Conservation (phyloP, 176 grass and related monocot species). For the Chloris gayana region DNA sequence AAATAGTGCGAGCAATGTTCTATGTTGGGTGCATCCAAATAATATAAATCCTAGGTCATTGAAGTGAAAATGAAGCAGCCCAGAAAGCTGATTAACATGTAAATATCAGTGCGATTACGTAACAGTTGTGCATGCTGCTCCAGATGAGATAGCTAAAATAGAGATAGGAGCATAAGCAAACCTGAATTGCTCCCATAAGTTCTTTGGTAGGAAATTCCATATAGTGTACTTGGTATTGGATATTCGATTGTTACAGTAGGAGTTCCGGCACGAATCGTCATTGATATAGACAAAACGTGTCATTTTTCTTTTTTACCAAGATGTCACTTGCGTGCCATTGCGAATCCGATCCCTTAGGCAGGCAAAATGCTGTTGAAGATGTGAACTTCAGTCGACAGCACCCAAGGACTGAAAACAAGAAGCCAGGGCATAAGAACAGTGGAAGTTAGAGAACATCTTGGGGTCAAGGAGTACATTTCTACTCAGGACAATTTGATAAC, state of each 20-base stretch:
- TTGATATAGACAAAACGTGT: conserved; percentile 82
- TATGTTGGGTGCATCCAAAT: neutral
- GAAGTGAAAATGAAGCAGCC: neutral
- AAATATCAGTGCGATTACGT: neutral
- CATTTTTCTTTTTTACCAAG: conserved; percentile 45
- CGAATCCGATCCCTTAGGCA: neutral
- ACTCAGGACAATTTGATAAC: neutral
- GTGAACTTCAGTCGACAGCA: neutral
- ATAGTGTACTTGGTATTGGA: conserved; percentile 94
- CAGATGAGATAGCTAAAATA: neutral
- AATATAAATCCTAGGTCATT: neutral
- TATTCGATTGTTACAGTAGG: conserved; percentile 68
- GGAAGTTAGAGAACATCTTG: neutral
- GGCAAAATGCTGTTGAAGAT: conserved; percentile 10
- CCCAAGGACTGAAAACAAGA: neutral
- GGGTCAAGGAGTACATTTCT: neutral
- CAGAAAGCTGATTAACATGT: neutral
- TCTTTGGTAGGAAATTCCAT: conserved; percentile 86
- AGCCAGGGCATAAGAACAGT: neutral
- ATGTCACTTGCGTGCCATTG: conserved; percentile 38
- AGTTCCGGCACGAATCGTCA: conserved; percentile 53
- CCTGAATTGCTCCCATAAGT: conserved; percentile 97
- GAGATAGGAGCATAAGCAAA: conserved; percentile 26
- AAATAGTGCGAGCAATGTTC: neutral
- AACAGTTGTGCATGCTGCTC: neutral